phyloP scores from a whole-genome alignment of 768 basidiomycete species.

The Macrolepiota dolichaula region DNA sequence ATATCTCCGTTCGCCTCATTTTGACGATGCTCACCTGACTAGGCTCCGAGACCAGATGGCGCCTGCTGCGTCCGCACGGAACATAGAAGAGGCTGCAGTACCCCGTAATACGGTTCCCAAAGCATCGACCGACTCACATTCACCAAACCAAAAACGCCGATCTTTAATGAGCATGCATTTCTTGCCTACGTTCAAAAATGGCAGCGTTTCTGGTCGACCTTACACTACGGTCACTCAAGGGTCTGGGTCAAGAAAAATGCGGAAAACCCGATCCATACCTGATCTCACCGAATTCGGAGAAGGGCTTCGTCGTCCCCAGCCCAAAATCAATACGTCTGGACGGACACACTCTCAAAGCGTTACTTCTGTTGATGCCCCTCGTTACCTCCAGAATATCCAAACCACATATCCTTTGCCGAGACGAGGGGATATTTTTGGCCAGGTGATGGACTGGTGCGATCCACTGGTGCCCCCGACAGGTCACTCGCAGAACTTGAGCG shows the following conservation, averaged over 20 bases:
- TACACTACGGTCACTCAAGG: constrained; percentile 24
- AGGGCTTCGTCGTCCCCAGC: constrained; percentile 16
- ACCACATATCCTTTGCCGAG: constrained; percentile 23
- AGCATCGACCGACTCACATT: constrained; percentile 32
- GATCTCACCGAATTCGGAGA: constrained; percentile 37
- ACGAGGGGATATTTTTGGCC: constrained; percentile 54
- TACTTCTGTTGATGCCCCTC: constrained; percentile 63
- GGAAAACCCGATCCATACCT: constrained; percentile 76
- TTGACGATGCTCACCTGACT: constrained; percentile 7
- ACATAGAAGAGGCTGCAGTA: constrained; percentile 50
- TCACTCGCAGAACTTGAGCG: constrained; percentile 13
- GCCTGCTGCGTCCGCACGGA: constrained; percentile 50
- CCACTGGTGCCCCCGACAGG: constrained; percentile 13
- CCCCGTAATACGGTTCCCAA: constrained; percentile 33
- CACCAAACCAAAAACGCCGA: constrained; percentile 47
- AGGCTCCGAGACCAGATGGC: constrained; percentile 63
- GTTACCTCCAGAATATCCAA: constrained; percentile 25
- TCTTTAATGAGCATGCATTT: constrained; percentile 71
- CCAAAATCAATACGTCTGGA: constrained; percentile 32
- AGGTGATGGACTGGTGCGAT: constrained; percentile 61
- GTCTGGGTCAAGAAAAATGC: constrained; percentile 48
- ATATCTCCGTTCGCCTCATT: not conserved
- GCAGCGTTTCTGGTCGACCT: constrained; percentile 24
- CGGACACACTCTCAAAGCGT: constrained; percentile 79
- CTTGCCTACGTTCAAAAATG: constrained; percentile 48